Evolutionary conservation across 352 stramenopile species (phyloP).

Genomic region (Hyaloperonospora arabidopsidis): DNA sequence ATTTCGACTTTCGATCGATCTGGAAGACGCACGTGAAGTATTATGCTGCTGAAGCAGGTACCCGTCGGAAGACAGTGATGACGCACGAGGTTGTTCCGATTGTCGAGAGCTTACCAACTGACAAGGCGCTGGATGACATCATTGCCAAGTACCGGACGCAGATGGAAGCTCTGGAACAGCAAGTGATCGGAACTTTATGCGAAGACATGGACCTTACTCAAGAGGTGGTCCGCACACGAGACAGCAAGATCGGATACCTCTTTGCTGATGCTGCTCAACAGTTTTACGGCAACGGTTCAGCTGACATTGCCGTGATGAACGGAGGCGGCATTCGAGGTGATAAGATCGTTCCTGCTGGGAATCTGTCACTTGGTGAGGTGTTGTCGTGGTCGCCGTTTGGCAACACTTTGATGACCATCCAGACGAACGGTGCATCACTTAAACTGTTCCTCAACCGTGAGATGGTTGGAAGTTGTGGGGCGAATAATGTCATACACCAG

Average conservation of each 20-base stretch:
- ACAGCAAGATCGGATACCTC: slow-evolving; percentile 47
- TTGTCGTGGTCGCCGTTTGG: slow-evolving; percentile 63
- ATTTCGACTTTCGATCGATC: slow-evolving; percentile 65
- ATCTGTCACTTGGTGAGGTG: slow-evolving; percentile 48
- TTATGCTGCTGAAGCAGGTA: slow-evolving; percentile 30
- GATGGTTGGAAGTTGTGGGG: slow-evolving; percentile 43
- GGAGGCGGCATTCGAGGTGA: slow-evolving; percentile 60
- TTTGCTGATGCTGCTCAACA: slow-evolving; percentile 41
- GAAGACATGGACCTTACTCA: slow-evolving; percentile 46
- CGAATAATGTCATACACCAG: slow-evolving; percentile 26
- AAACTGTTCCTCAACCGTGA: slow-evolving; percentile 52
- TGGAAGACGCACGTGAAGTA: slow-evolving; percentile 57
- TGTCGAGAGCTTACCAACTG: slow-evolving; percentile 46
- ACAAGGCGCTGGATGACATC: slow-evolving; percentile 38
- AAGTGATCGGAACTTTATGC: slow-evolving; percentile 47
- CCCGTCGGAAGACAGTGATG: slow-evolving; percentile 37
- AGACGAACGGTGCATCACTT: slow-evolving; percentile 48
- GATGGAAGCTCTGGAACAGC: slow-evolving; percentile 37
- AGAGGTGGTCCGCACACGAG: slow-evolving; percentile 38
- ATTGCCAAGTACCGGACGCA: slow-evolving; percentile 41
- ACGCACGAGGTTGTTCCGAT: slow-evolving; percentile 46
- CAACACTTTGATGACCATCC: slow-evolving; percentile 51
- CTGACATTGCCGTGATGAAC: slow-evolving; percentile 55
- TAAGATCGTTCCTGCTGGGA: slow-evolving; percentile 40
- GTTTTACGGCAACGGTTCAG: slow-evolving; percentile 45